These are phyloP conservation scores for Carnegiea gigantea DNA, from an alignment of 179 eudicot genomes.

Conservation along the genomic window DNA sequence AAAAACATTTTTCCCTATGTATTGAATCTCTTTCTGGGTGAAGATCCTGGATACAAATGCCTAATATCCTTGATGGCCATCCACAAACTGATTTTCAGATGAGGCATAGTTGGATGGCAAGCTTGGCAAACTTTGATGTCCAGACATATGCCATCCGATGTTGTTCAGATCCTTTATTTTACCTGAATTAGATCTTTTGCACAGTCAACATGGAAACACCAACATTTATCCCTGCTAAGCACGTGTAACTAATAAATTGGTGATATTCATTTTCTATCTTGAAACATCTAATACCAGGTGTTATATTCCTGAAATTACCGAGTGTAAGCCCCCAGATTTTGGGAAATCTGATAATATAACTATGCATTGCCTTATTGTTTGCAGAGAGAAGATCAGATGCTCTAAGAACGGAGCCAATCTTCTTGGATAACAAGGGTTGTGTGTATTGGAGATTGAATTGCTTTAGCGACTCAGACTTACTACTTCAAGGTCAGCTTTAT, in stretches of 20 bases:
- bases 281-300: background rate
- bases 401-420: constrained; percentile 59
- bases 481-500: constrained; percentile 63
- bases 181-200: background rate
- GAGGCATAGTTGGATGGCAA: too few relatives aligned
- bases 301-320: background rate
- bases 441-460: constrained; percentile 67
- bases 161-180: background rate
- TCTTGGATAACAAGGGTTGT: constrained; percentile 46
- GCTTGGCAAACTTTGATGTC: too few relatives aligned
- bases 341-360: background rate
- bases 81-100: too few relatives aligned
- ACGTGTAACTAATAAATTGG: background rate
- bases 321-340: background rate
- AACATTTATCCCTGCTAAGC: background rate
- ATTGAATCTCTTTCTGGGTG: background rate
- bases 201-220: background rate
- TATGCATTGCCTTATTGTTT: constrained; percentile 16
- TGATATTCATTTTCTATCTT: background rate
- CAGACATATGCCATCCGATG: too few relatives aligned
- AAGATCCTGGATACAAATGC: too few relatives aligned
- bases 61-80: too few relatives aligned
- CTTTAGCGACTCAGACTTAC: constrained; percentile 37
- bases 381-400: constrained; percentile 59
- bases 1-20: background rate